Conservation (phyloP, 768 basidiomycete genomes). For the Agrocybe chaxingu region DNA sequence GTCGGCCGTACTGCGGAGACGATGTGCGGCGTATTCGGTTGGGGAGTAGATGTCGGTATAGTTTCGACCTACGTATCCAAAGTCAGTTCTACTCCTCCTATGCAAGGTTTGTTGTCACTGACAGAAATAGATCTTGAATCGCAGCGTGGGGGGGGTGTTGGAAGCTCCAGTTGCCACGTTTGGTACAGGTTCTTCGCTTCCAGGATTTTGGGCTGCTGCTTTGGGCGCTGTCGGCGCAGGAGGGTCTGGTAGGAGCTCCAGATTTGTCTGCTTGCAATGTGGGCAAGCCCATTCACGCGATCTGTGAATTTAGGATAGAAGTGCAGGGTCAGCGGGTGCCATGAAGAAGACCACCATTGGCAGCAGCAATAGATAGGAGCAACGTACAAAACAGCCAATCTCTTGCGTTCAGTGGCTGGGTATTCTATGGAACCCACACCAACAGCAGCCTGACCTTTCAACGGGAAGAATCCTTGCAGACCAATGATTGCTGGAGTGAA, state of each 20-base stretch:
- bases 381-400: slow-evolving; percentile 72
- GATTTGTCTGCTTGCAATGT: slow-evolving; percentile 64
- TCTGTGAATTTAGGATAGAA: slow-evolving; percentile 32
- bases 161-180: not conserved
- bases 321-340: not conserved
- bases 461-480: slow-evolving; percentile 84
- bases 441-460: slow-evolving; percentile 83
- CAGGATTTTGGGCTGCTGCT: not conserved
- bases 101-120: too few relatives aligned
- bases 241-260: slow-evolving; percentile 71
- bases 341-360: not conserved
- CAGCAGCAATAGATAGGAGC: not conserved
- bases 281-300: slow-evolving; percentile 82
- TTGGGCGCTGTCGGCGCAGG: slow-evolving; percentile 13
- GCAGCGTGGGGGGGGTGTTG: too few relatives aligned
- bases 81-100: too few relatives aligned
- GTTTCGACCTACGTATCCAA: too few relatives aligned
- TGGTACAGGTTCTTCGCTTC: slow-evolving; percentile 3
- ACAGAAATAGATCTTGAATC: too few relatives aligned
- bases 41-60: too few relatives aligned
- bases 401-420: slow-evolving; percentile 69
- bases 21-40: not conserved
- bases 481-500: slow-evolving; percentile 69
- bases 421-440: slow-evolving; percentile 88
- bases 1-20: not conserved